phyloP scores from a whole-genome alignment of 83 land plant genomes.

The Picea engelmannii region DNA sequence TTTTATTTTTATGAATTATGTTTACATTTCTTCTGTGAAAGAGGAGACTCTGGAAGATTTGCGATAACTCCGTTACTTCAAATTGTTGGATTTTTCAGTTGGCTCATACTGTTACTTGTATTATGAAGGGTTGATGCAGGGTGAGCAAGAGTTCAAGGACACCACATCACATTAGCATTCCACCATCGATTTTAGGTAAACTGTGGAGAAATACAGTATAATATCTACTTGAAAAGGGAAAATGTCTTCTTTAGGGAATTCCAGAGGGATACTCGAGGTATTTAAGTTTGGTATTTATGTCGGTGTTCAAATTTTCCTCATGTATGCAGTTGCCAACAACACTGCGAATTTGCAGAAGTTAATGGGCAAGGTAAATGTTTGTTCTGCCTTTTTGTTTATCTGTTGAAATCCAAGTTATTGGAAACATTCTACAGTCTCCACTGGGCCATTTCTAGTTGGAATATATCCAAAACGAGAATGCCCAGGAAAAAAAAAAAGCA shows the following conservation, averaged over 20 bases:
- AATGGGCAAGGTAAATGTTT: conserved; percentile 57
- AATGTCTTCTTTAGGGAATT: conserved; percentile 77
- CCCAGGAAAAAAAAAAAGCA: no score
- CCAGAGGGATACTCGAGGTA: conserved; percentile 75
- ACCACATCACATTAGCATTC: no score
- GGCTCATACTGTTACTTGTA: no score
- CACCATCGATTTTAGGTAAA: not conserved
- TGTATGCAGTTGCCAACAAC: conserved; percentile 72
- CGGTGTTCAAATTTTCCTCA: conserved; percentile 64
- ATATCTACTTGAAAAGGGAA: not conserved
- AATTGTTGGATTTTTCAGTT: no score
- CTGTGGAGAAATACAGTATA: not conserved
- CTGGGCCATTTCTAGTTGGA: not conserved
- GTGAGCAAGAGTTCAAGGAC: no score
- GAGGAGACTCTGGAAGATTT: no score
- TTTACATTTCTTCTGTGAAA: no score
- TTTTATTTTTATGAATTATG: no score
- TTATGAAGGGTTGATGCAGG: no score
- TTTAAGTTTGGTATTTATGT: conserved; percentile 78
- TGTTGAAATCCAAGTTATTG: not conserved
- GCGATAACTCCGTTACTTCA: no score
- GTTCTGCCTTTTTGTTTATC: conserved; percentile 1
- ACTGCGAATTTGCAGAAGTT: conserved; percentile 57
- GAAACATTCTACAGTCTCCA: not conserved
- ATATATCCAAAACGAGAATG: not conserved